Evolutionary conservation across 331 rosid genomes (phyloP).

Genomic region (Telfairia occidentalis): DNA sequence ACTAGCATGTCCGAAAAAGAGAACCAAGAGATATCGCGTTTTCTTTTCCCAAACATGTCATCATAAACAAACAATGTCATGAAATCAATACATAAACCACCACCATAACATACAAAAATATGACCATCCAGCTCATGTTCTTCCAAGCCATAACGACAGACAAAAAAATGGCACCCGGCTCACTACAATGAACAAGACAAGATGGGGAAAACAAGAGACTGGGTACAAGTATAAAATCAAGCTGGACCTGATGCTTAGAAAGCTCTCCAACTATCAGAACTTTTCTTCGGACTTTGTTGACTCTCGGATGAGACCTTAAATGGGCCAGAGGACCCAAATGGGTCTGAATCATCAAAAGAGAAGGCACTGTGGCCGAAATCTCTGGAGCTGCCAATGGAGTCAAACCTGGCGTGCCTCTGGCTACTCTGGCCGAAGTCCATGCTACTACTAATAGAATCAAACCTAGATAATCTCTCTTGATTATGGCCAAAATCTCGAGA

Average conservation of each 20-base stretch:
- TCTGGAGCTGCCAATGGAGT: conserved; percentile 45
- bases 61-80: conserved; percentile 9
- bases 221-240: conserved; percentile 9
- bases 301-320: conserved; percentile 68
- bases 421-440: conserved; percentile 39
- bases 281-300: conserved; percentile 55
- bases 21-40: not conserved
- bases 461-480: conserved; percentile 17
- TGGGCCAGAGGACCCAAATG: conserved; percentile 82
- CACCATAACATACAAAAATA: conserved; percentile 31
- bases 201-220: conserved; percentile 14
- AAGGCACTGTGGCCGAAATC: conserved; percentile 52
- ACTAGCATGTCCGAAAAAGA: not conserved
- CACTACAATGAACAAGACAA: conserved; percentile 28
- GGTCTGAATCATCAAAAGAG: conserved; percentile 74
- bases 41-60: not conserved
- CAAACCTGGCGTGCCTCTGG: conserved; percentile 33
- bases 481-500: conserved; percentile 36
- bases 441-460: conserved; percentile 44
- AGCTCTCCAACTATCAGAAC: conserved; percentile 72
- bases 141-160: conserved; percentile 48
- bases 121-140: conserved; percentile 28
- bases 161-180: conserved; percentile 26
- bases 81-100: conserved; percentile 27
- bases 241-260: conserved; percentile 33